Conservation (phyloP, 2,329 filamentous ascomycete genomes). For the Fusarium humuli region DNA sequence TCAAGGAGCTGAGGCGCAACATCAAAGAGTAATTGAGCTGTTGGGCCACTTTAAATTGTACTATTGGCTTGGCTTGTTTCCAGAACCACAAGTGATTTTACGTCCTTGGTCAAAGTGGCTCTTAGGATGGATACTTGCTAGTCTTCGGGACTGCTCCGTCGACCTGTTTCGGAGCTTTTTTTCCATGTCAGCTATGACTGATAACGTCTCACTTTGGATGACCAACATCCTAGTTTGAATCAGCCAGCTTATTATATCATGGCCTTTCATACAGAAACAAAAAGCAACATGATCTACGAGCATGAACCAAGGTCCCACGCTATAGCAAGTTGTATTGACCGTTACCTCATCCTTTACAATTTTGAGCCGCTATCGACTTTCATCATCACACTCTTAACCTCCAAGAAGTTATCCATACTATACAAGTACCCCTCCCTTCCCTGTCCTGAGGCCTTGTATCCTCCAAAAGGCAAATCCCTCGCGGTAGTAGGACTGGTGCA, state of each 20-base stretch:
- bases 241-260: too few species aligned
- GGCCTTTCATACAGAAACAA: too few species aligned
- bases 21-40: accelerated
- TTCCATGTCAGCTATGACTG: too few species aligned
- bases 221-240: too few species aligned
- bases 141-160: not conserved
- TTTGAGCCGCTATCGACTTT: slow-evolving; percentile 20
- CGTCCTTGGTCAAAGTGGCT: accelerated
- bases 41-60: not conserved
- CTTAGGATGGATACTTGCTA: too few species aligned
- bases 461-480: slow-evolving; percentile 31
- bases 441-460: slow-evolving; percentile 29
- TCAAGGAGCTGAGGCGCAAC: accelerated
- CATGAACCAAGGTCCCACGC: accelerated
- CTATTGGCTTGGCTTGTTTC: not conserved
- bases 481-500: slow-evolving; percentile 47
- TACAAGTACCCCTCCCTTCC: slow-evolving; percentile 28
- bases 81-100: not conserved
- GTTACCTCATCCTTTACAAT: not conserved
- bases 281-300: too few species aligned
- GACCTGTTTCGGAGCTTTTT: not conserved
- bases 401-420: slow-evolving; percentile 40
- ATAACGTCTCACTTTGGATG: too few species aligned
- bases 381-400: slow-evolving; percentile 41
- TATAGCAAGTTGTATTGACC: not conserved